A percentile compares a stretch with the other conserved stretches of the same genome.
Conservation (phyloP, 2,329 filamentous ascomycete genomes). For the Fusarium tuaranense region DNA sequence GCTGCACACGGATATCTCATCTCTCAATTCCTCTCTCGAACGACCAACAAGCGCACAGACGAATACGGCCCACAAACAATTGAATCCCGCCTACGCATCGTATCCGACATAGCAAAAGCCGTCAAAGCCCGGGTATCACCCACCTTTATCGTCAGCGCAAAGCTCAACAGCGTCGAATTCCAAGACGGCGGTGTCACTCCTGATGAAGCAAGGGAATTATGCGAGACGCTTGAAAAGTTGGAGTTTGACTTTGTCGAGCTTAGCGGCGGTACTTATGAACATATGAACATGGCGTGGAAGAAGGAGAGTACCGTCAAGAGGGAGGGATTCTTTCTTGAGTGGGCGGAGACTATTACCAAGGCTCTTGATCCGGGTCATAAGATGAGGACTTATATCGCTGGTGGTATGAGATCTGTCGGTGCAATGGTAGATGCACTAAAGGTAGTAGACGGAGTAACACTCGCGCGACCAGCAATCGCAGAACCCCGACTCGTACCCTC, state of each 20-base stretch:
- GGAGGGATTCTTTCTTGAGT: slow-evolving; percentile 71
- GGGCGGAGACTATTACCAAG: slow-evolving; percentile 63
- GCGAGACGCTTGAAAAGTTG: slow-evolving; percentile 58
- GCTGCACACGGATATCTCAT: slow-evolving; percentile 66
- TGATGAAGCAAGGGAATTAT: slow-evolving; percentile 62
- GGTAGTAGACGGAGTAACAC: slow-evolving; percentile 68
- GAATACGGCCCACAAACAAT: slow-evolving; percentile 58
- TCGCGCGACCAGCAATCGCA: slow-evolving; percentile 54
- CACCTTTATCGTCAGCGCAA: slow-evolving; percentile 62
- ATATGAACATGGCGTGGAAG: slow-evolving; percentile 61
- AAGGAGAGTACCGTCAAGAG: slow-evolving; percentile 65
- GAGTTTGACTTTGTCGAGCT: slow-evolving; percentile 70
- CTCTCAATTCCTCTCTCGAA: slow-evolving; percentile 62
- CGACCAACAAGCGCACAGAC: slow-evolving; percentile 64
- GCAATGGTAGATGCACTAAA: slow-evolving; percentile 70
- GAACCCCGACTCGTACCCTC: slow-evolving; percentile 49
- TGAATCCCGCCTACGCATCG: slow-evolving; percentile 58
- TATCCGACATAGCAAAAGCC: slow-evolving; percentile 55
- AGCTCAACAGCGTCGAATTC: slow-evolving; percentile 69
- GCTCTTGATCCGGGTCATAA: slow-evolving; percentile 48
- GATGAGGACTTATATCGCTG: slow-evolving; percentile 68
- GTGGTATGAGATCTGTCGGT: slow-evolving; percentile 64
- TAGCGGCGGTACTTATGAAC: slow-evolving; percentile 69
- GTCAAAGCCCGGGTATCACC: slow-evolving; percentile 47
- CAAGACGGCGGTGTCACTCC: slow-evolving; percentile 64